phyloP scores from a whole-genome alignment of 2,329 filamentous ascomycete species.

The Orbilia blumenaviensis region DNA sequence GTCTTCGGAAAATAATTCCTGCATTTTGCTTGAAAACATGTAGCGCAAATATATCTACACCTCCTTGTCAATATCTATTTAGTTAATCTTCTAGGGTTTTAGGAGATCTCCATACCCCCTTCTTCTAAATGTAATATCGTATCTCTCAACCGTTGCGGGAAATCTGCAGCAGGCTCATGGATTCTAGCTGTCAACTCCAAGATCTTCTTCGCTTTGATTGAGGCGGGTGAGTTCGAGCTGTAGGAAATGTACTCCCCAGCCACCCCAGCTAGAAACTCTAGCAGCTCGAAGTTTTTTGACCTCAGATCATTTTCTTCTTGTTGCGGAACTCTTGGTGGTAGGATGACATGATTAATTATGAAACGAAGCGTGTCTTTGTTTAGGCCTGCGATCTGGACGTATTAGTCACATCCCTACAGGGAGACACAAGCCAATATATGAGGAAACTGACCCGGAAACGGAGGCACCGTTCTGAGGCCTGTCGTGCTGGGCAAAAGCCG shows the following conservation, averaged over 20 bases:
- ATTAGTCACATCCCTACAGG: not conserved
- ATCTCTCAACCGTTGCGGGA: not conserved
- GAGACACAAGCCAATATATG: not conserved
- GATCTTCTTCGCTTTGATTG: not conserved
- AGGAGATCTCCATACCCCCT: not conserved
- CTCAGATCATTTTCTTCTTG: not conserved
- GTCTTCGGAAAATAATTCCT: conserved; percentile 61
- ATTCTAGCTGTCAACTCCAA: not conserved
- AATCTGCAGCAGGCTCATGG: not conserved
- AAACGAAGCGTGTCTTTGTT: conserved; percentile 8
- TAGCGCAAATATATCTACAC: conserved; percentile 60
- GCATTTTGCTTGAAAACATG: conserved; percentile 65
- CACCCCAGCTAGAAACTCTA: not conserved
- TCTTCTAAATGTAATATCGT: not conserved
- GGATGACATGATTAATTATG: conserved; percentile 18
- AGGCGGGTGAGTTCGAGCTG: not conserved
- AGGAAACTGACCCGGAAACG: not conserved
- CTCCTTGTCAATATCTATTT: not conserved
- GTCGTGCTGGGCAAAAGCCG: not conserved
- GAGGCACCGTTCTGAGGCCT: not conserved
- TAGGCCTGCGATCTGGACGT: not conserved
- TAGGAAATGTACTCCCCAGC: not conserved
- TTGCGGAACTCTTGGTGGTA: conserved; percentile 26
- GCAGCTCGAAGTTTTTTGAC: not conserved
- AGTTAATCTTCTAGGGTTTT: not conserved